Percentiles rank a stretch among this genome's conserved stretches.
Evolutionary conservation across 768 basidiomycete genomes (phyloP).

Genomic region (Pisolithus sp.): DNA sequence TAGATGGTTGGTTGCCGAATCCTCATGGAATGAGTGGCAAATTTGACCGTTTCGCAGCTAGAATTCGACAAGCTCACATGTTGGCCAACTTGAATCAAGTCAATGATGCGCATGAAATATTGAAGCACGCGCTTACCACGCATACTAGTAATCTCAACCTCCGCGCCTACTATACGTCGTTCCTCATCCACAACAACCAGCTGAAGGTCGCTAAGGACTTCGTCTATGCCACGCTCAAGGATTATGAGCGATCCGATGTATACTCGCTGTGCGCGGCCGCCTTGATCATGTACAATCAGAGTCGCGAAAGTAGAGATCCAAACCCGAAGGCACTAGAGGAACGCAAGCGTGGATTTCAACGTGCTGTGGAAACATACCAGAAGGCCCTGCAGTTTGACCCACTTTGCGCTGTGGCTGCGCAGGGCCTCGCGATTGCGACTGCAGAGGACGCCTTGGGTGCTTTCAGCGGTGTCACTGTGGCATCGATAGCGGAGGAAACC

Average conservation of each 20-base stretch:
- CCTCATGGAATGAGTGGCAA: background rate
- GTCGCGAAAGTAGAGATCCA: conserved; percentile 75
- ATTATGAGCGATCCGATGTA: conserved; percentile 80
- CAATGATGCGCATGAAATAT: conserved; percentile 78
- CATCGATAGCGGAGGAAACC: conserved; percentile 53
- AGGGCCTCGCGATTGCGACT: conserved; percentile 89
- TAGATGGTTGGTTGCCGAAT: conserved; percentile 67
- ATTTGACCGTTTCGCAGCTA: conserved; percentile 49
- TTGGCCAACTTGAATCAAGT: conserved; percentile 59
- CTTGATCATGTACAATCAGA: conserved; percentile 79
- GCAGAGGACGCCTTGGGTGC: conserved; percentile 86
- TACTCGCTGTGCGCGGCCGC: conserved; percentile 89
- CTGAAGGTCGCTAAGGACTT: conserved; percentile 78
- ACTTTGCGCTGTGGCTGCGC: conserved; percentile 85
- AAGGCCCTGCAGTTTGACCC: conserved; percentile 84
- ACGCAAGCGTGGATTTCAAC: conserved; percentile 67
- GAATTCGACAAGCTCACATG: conserved; percentile 86
- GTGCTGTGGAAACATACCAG: conserved; percentile 88
- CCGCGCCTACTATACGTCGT: conserved; percentile 90
- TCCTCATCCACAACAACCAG: conserved; percentile 74
- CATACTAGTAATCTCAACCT: conserved; percentile 77
- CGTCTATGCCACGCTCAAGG: conserved; percentile 82
- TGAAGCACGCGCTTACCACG: conserved; percentile 84
- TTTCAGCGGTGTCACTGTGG: conserved; percentile 45
- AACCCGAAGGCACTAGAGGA: conserved; percentile 48